phyloP scores from a whole-genome alignment of 805 yeast species.

The Saccharomycopsis oosterbeekiorum region DNA sequence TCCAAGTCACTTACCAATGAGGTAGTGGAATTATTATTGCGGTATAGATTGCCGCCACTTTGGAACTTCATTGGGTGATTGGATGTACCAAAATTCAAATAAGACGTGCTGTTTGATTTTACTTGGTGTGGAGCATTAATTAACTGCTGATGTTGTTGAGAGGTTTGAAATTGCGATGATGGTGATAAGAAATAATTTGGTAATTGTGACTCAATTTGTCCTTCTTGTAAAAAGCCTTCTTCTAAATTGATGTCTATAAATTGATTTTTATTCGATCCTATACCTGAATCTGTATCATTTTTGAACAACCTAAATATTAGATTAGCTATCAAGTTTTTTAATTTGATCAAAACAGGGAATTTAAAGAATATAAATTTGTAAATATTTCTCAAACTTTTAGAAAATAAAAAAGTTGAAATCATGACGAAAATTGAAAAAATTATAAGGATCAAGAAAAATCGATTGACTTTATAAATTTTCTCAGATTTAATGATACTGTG shows the following conservation, averaged over 20 bases:
- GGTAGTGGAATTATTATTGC: background rate
- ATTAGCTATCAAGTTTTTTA: background rate
- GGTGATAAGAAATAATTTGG: background rate
- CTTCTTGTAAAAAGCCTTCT: slow-evolving; percentile 8
- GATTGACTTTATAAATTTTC: background rate
- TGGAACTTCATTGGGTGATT: background rate
- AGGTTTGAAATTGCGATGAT: background rate
- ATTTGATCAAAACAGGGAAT: background rate
- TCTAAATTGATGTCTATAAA: slow-evolving; percentile 12
- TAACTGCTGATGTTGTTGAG: background rate
- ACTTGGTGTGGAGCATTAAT: background rate
- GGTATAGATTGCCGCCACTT: background rate
- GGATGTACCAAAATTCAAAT: background rate
- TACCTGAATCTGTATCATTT: background rate
- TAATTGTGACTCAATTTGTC: background rate
- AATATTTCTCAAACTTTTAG: background rate
- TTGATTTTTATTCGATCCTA: background rate
- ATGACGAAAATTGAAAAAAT: background rate
- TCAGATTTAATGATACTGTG: background rate
- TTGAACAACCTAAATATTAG: background rate
- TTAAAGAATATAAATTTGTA: background rate
- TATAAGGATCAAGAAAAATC: background rate
- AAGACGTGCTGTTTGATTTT: background rate
- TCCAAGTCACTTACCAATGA: background rate
- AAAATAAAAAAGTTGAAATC: background rate